Conservation (phyloP, 805 yeast species). For the Monosporozyma servazzii region DNA sequence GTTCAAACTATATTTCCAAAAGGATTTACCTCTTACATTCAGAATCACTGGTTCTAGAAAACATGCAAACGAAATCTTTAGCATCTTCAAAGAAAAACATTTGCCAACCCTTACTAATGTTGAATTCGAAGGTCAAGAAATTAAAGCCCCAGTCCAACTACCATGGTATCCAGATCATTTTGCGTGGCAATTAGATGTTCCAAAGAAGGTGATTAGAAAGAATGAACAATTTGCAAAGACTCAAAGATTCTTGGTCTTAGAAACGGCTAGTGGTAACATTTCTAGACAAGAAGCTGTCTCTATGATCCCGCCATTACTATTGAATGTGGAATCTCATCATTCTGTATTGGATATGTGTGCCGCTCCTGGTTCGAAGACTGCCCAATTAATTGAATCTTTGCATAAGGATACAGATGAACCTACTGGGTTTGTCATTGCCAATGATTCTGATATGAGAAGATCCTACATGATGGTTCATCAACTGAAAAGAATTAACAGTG, state of each 20-base stretch:
- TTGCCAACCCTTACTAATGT: conserved; percentile 57
- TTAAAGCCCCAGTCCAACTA: conserved; percentile 66
- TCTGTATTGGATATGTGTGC: conserved; percentile 95
- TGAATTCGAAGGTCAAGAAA: conserved; percentile 58
- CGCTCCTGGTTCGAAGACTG: conserved; percentile 97
- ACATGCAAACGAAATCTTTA: conserved; percentile 71
- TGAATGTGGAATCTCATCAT: conserved; percentile 87
- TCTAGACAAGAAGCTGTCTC: conserved; percentile 96
- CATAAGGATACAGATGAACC: conserved; percentile 60
- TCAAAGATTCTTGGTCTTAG: conserved; percentile 84
- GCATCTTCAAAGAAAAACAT: conserved; percentile 63
- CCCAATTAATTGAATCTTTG: conserved; percentile 86
- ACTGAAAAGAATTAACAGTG: conserved; percentile 85
- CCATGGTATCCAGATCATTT: conserved; percentile 80
- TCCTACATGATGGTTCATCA: conserved; percentile 98
- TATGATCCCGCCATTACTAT: conserved; percentile 91
- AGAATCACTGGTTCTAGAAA: conserved; percentile 85
- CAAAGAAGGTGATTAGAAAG: conserved; percentile 86
- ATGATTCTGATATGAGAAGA: conserved; percentile 90
- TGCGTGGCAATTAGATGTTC: conserved; percentile 90
- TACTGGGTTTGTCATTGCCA: conserved; percentile 87
- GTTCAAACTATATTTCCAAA: conserved; percentile 71
- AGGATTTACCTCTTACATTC: conserved; percentile 81
- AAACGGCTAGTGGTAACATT: conserved; percentile 93
- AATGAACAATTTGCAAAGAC: conserved; percentile 75